Base-by-base conservation (phyloP, 73 alveolate species). In the Stentor coeruleus region DNA sequence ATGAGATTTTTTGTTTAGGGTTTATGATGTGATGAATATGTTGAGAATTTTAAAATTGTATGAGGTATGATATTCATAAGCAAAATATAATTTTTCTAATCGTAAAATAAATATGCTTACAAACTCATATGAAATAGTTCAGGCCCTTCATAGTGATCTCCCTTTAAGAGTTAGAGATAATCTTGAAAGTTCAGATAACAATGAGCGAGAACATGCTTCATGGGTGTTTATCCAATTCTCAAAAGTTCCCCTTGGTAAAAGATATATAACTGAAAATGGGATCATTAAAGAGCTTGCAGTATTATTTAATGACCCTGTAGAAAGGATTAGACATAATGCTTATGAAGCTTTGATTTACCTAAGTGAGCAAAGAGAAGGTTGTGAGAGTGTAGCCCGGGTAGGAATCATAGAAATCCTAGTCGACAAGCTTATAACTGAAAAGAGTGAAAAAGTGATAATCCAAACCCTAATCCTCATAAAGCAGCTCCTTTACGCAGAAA, bases 361-460 rank as follows among this genome's bases (percentile, higher is more conserved):
- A 55, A 82, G 92, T 1, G 85, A 87, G 55, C 89, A 81, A 40
- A 42, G 86, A 38, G 76, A 42, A 58, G 93, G 93, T 3, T 55
- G 89, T 35, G 96, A 90, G 57, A 41, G 81, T 3, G 90, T 87
- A 35, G 86, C 87, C 38, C 72, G 59, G 2, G 86, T 59, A 58
- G 91, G 86, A 39, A 86, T 87, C 59, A 76, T 90, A 20, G 92
- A 87, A 39, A 82, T 84, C 35, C 86, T 90, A 39, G 91, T 90
- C 35, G 96, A 90, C 57, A 87, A 89, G 85, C 84, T 90, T 3
- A 77, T 90, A 33, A 36, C 86, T 6, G 96, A 90, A 59, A 86
- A 89, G 81, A 91, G 85, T 30, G 93, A 90, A 73, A 77, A 59
- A n/a, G 87, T 90, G 3, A 74, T 90, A 30, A 66, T 90, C 14